A percentile compares a stretch with the other conserved stretches of the same genome.
These are phyloP conservation scores for Coemansia sp. DNA, from an alignment of 192 early-diverging fungal species.

Conservation along the genomic window DNA sequence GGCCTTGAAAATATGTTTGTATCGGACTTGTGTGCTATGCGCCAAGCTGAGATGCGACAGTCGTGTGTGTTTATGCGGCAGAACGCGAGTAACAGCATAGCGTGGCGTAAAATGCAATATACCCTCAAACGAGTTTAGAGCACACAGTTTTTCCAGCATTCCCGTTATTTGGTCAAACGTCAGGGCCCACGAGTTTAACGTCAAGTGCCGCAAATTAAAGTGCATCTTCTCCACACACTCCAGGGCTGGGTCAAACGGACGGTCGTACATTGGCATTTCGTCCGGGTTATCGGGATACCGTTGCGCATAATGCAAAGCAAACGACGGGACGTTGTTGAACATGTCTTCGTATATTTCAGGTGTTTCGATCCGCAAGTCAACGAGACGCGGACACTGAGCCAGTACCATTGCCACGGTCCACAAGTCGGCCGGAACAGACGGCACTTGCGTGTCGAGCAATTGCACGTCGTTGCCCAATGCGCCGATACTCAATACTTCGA, in stretches of 20 bases:
- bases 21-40: conserved; percentile 1
- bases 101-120: conserved; percentile 19
- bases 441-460: conserved; percentile 5
- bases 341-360: conserved; percentile 31
- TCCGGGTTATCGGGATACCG: neutral
- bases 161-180: conserved; percentile 31
- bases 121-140: conserved; percentile 28
- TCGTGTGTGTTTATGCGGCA: neutral
- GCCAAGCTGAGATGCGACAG: conserved; percentile 27
- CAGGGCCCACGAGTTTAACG: conserved; percentile 33
- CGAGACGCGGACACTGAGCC: conserved; percentile 6
- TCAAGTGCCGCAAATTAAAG: conserved; percentile 9
- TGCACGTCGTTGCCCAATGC: conserved; percentile 19
- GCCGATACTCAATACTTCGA: conserved; percentile 28
- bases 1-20: conserved; percentile 24
- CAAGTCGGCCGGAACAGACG: conserved; percentile 10
- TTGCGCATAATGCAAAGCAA: neutral
- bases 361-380: conserved; percentile 23
- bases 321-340: conserved; percentile 19
- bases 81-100: neutral
- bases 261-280: conserved; percentile 2
- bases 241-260: conserved; percentile 7
- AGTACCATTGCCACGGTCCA: neutral
- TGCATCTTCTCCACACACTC: neutral
- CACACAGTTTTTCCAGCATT: conserved; percentile 3